Conservation (phyloP, 345 rosid genomes). For the Turnera subulata region DNA sequence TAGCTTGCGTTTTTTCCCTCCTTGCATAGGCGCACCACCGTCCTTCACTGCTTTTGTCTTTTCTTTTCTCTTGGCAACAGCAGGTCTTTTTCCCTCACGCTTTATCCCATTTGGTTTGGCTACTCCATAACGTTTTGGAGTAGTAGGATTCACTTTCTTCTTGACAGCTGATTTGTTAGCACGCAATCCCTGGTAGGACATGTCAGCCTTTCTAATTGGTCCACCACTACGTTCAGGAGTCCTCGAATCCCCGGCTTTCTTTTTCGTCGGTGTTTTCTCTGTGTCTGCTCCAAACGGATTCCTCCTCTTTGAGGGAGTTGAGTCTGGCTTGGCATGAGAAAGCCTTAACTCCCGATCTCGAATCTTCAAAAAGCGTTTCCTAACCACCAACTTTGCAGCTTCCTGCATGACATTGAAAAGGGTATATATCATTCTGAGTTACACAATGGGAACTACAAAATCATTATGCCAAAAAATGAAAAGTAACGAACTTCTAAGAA, state of each 20-base stretch:
- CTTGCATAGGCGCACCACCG: constrained; percentile 37
- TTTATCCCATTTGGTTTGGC: constrained; percentile 31
- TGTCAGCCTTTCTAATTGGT: constrained; percentile 24
- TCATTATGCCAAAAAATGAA: no score
- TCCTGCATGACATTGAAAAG: constrained; percentile 39
- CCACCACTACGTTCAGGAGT: constrained; percentile 26
- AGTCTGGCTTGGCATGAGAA: constrained; percentile 50
- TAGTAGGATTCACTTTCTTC: constrained; percentile 37
- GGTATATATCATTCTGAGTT: not conserved
- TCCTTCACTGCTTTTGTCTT: constrained; percentile 38
- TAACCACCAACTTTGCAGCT: constrained; percentile 60
- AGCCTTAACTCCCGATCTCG: constrained; percentile 71
- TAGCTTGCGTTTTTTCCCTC: constrained; percentile 65
- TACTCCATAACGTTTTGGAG: constrained; percentile 28
- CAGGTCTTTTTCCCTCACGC: constrained; percentile 54
- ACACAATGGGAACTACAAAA: no score
- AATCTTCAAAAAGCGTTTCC: constrained; percentile 61
- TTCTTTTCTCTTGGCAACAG: constrained; percentile 82
- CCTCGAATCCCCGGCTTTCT: constrained; percentile 37
- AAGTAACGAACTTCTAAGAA: no score
- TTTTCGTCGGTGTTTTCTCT: constrained; percentile 40
- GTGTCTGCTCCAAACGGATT: constrained; percentile 28
- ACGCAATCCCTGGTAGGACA: constrained; percentile 81
- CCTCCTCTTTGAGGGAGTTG: constrained; percentile 71
- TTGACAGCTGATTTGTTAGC: constrained; percentile 59